These are phyloP conservation scores for Malus sieversii DNA, from an alignment of 306 rosid genomes.

Conservation along the genomic window DNA sequence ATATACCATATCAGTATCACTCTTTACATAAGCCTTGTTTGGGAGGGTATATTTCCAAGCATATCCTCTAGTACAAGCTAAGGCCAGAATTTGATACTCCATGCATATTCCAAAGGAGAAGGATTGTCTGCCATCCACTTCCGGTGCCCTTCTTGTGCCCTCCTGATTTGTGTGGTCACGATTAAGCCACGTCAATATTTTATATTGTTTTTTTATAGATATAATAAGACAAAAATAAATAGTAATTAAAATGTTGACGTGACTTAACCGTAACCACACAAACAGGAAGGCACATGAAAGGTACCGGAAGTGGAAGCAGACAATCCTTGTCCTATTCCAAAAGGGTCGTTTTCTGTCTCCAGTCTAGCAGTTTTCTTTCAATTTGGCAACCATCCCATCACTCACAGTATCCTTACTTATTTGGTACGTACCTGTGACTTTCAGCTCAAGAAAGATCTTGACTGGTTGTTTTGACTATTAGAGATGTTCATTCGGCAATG, in stretches of 20 bases:
- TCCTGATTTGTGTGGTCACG: too few relatives aligned
- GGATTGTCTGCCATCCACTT: too few relatives aligned
- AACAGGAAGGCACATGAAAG: too few relatives aligned
- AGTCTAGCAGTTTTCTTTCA: not conserved
- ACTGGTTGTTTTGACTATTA: not conserved
- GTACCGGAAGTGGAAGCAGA: too few relatives aligned
- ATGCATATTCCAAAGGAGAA: not conserved
- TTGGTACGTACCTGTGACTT: not conserved
- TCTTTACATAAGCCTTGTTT: not conserved
- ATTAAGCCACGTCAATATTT: too few relatives aligned
- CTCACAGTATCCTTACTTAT: not conserved
- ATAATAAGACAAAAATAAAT: too few relatives aligned
- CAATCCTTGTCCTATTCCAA: not conserved
- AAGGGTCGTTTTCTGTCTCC: not conserved
- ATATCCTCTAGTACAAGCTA: not conserved
- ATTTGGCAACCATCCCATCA: not conserved
- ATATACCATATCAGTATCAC: too few relatives aligned
- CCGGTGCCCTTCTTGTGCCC: too few relatives aligned
- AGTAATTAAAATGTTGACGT: too few relatives aligned
- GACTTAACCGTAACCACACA: too few relatives aligned
- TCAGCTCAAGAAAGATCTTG: not conserved
- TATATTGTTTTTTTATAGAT: too few relatives aligned
- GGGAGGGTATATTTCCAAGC: not conserved
- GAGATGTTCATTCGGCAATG: not conserved
- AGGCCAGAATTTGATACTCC: not conserved